Base-by-base conservation (phyloP, 345 rosid species). In the Rubroshorea leprosula region DNA sequence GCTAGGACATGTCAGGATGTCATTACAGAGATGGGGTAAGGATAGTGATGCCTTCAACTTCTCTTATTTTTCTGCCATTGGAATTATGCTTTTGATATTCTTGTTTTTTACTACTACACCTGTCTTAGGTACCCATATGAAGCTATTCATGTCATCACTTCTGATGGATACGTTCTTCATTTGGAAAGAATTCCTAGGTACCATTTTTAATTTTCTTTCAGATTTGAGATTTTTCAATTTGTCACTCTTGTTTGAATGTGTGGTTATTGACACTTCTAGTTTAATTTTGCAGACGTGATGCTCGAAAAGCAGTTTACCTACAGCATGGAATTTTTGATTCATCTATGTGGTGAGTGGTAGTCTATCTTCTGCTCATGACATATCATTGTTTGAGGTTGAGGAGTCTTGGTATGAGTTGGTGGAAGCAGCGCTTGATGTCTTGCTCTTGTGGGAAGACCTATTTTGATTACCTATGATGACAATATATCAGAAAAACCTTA, bases 131-230 rank as follows among this genome's bases (percentile, higher is more conserved):
- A 93, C 66, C 97, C 97, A 31, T 89, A 83, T 46, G 97, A 93
- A 81, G 97, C 97, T 43, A 87, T 93, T 59, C 90, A 62, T 58
- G 99, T 93, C 60, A 69, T 76, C 56, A 93, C 99, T 39, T 77
- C 82, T 31, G 99, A 93, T 76, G 99, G 99, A 62, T 93, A 93
- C 75, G 86, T 89, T 63, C 86, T 93, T 58, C 88, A 87, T 54
- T 64, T 93, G 80, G 99, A 93, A 80, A 89, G 97, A 70, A 83
- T 93, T 60, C 99, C 99, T 25, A 82, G 97, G 96, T 93, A 76
- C 49, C n/a, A 27, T 23, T 52, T 23, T 60, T 51, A 61, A 48
- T 51, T 69, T 63, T 56, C 60, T 43, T 19, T 55, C 38, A 17
- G 18, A 57, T 43, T 19, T 55, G 27, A 17, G 18, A 57, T 20